phyloP scores from a whole-genome alignment of 2,329 filamentous ascomycete genomes.

The Aspergillus awamori region DNA sequence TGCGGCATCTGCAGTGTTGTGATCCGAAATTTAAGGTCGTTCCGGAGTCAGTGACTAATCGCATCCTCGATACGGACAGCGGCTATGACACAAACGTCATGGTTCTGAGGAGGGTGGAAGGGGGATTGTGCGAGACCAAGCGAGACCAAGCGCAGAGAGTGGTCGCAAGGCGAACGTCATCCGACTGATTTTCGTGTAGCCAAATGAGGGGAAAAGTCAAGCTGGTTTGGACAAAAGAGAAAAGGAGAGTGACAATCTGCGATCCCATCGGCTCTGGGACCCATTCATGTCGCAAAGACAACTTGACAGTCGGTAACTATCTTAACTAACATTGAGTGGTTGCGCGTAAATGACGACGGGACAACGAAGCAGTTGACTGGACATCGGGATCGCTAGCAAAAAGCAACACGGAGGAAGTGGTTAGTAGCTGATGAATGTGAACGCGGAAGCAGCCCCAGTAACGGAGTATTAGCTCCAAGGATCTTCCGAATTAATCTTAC shows the following conservation, averaged over 20 bases:
- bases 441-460: conserved; percentile 30
- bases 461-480: conserved; percentile 20
- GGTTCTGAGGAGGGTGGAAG: neutral
- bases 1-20: conserved; percentile 6
- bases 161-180: conserved; percentile 17
- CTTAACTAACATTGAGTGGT: neutral
- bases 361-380: neutral
- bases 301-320: no score
- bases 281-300: no score
- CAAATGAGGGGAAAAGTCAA: neutral
- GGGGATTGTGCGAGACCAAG: conserved; percentile 12
- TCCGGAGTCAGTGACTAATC: neutral
- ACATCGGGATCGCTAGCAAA: neutral
- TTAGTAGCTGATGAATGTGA: conserved; percentile 7
- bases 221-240: neutral
- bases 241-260: neutral
- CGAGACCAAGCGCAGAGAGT: conserved; percentile 2
- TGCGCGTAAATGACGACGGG: conserved; percentile 6
- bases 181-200: conserved; percentile 15
- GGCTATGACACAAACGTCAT: conserved; percentile 21
- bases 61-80: neutral
- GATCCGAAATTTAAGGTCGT: conserved; percentile 9
- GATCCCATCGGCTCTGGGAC: neutral
- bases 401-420: neutral
- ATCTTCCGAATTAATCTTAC: conserved; percentile 20